Conservation (phyloP, 331 rosid genomes). For the Malus hybrid region DNA sequence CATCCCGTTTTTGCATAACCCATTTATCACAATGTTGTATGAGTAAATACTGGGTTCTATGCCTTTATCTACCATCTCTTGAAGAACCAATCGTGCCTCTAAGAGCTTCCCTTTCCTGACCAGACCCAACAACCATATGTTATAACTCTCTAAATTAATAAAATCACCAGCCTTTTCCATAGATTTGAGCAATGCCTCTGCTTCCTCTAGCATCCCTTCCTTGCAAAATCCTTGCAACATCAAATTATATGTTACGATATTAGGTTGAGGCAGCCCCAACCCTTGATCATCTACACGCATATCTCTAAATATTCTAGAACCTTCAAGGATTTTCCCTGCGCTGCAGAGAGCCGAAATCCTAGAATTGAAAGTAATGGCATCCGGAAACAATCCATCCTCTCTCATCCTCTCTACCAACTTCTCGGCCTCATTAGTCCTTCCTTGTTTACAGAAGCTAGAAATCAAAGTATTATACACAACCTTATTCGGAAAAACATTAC, state of each 20-base stretch:
- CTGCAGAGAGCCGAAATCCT: conserved; percentile 81
- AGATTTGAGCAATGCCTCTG: conserved; percentile 49
- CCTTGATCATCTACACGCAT: conserved; percentile 75
- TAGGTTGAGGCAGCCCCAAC: conserved; percentile 81
- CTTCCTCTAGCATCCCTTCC: conserved; percentile 67
- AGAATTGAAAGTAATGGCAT: conserved; percentile 78
- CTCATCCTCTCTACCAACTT: conserved; percentile 71
- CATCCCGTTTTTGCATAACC: conserved; percentile 66
- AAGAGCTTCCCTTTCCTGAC: conserved; percentile 49
- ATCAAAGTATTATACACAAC: conserved; percentile 25
- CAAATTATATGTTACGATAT: conserved; percentile 56
- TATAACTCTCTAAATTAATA: conserved; percentile 52
- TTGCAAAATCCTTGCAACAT: conserved; percentile 78
- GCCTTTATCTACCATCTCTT: conserved; percentile 59
- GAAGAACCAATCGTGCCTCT: conserved; percentile 56
- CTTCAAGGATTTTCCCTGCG: conserved; percentile 66
- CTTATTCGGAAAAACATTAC: too few species aligned
- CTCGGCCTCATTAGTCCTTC: conserved; percentile 68
- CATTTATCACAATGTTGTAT: conserved; percentile 67
- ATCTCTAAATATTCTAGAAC: conserved; percentile 84
- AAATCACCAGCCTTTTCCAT: conserved; percentile 37
- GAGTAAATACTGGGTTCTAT: conserved; percentile 56
- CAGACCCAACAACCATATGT: conserved; percentile 70
- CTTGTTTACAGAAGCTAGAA: conserved; percentile 58
- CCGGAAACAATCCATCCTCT: conserved; percentile 44